Percentiles rank a stretch among this genome's conserved stretches.
These are phyloP conservation scores for Fusarium xylarioides DNA, from an alignment of 2,329 filamentous ascomycete genomes.

Conservation along the genomic window DNA sequence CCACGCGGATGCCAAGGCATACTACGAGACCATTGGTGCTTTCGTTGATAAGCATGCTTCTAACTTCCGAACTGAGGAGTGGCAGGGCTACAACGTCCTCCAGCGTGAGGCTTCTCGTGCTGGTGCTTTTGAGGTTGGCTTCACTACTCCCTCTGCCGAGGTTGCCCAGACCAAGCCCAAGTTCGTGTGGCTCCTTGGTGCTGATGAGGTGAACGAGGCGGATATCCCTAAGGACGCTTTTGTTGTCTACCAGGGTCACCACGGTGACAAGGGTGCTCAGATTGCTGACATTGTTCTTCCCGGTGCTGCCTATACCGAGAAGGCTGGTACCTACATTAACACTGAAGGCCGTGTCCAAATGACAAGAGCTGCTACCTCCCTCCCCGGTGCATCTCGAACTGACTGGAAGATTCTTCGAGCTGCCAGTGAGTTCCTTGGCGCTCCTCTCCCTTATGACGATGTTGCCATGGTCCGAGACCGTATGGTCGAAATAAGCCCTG, in stretches of 20 bases:
- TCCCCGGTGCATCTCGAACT: slow-evolving; percentile 88
- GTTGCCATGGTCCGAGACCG: slow-evolving; percentile 88
- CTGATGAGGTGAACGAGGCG: slow-evolving; percentile 85
- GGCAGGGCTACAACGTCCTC: slow-evolving; percentile 97
- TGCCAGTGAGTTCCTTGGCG: slow-evolving; percentile 87
- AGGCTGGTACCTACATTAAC: slow-evolving; percentile 95
- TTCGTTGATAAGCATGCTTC: slow-evolving; percentile 94
- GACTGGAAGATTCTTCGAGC: slow-evolving; percentile 99
- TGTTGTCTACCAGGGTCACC: slow-evolving; percentile 97
- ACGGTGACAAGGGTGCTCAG: slow-evolving; percentile 92
- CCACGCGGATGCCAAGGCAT: slow-evolving; percentile 88
- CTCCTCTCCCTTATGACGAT: slow-evolving; percentile 90
- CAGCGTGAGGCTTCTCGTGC: slow-evolving; percentile 92
- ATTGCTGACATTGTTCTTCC: slow-evolving; percentile 94
- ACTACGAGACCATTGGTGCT: slow-evolving; percentile 87
- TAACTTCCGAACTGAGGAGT: slow-evolving; percentile 88
- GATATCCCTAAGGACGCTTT: slow-evolving; percentile 97
- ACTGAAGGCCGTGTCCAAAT: slow-evolving; percentile 97
- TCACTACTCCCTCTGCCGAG: slow-evolving; percentile 82
- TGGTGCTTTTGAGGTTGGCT: slow-evolving; percentile 95
- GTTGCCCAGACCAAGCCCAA: slow-evolving; percentile 89
- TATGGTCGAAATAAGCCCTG: slow-evolving; percentile 94
- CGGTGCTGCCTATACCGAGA: slow-evolving; percentile 96
- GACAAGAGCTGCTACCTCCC: slow-evolving; percentile 86
- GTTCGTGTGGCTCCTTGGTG: slow-evolving; percentile 95